Evolutionary conservation across 495 filamentous ascomycete genomes (phyloP).

Genomic region (Parachaetomium inaequale): DNA sequence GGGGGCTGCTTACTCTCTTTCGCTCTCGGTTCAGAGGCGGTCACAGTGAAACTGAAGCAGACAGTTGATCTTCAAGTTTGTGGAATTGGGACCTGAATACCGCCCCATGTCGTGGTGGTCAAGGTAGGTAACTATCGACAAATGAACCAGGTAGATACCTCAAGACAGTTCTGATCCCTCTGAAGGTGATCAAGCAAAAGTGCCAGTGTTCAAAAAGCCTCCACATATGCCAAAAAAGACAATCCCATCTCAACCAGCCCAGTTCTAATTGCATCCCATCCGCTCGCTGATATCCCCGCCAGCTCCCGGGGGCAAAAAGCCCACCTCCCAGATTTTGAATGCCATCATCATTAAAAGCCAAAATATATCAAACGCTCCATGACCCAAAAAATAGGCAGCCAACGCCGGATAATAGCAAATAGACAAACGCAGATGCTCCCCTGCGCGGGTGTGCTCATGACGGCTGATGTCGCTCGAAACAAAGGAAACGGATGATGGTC

Average conservation of each 20-base stretch:
- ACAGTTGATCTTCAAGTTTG: not conserved
- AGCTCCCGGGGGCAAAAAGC: not conserved
- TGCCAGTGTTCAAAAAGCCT: not conserved
- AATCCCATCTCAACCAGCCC: not conserved
- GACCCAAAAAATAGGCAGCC: not conserved
- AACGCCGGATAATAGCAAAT: slow-evolving; percentile 6
- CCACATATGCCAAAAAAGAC: not conserved
- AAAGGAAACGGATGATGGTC: not conserved
- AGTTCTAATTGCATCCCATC: not conserved
- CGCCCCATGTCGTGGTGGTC: too few species aligned
- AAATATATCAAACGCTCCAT: slow-evolving; percentile 6
- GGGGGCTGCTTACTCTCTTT: too few species aligned
- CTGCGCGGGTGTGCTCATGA: slow-evolving; percentile 10
- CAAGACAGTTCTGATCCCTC: not conserved
- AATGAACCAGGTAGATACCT: not conserved
- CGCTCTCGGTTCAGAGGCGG: too few species aligned
- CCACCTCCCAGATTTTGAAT: slow-evolving; percentile 1
- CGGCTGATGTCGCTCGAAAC: slow-evolving; percentile 6
- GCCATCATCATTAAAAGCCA: slow-evolving; percentile 14
- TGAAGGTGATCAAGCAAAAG: not conserved
- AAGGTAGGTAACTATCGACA: not conserved
- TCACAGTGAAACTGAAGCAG: not conserved
- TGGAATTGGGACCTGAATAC: not conserved
- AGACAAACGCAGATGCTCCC: not conserved
- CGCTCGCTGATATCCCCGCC: not conserved